Evolutionary conservation across 2,329 filamentous ascomycete species (phyloP), one percentile per base, ranked within the genome.

Genomic region (Stagonosporopsis rhizophila): DNA sequence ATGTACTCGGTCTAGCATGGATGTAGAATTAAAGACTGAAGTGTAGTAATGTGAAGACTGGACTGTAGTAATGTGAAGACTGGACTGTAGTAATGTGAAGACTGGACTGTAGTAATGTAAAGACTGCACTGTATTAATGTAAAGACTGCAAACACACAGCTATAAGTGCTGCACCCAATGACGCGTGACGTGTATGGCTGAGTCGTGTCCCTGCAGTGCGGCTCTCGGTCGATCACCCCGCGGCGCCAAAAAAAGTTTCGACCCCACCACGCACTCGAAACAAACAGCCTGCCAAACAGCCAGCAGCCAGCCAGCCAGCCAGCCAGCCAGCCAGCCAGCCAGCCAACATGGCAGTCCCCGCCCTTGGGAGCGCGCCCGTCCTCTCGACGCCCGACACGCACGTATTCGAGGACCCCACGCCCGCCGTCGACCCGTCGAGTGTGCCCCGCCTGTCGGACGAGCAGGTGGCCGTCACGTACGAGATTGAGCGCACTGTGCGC

Each of bases 391-490:
- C 86, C 4, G 85, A 87, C 52, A 81, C 82, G 40, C 83, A 85
- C 65, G 81, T 88, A 27, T 81, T 88, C 62, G 83, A 86, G 64
- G 81, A 83, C 41, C 76, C 82, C 4, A 78, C 80, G 7, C 76
- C 81, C 2, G 62, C 78, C 17, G 71, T 77, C 20, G 75, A 75
- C 50, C 59, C 71, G 6, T 64, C 75, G 5, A 70, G 62, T 52
- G 48, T 75, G 5, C 64, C 70, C 4, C 67, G 63, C 38, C 70
- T 84, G 19, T 81, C 83, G 15, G 87, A 94, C 63, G 86, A 90
- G 70, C 89, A 93, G 70, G 81, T 98, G 27, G 79, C 81, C 52
- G 79, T 87, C 37, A 88, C 90, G 44, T 99, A 98, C 79, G 95
- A 99, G 77, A 89, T 97, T 63, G 82, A 85, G 56, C 85, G 91